Evolutionary conservation across 805 yeast species (phyloP).

Genomic region (Yamadazyma insecticola): DNA sequence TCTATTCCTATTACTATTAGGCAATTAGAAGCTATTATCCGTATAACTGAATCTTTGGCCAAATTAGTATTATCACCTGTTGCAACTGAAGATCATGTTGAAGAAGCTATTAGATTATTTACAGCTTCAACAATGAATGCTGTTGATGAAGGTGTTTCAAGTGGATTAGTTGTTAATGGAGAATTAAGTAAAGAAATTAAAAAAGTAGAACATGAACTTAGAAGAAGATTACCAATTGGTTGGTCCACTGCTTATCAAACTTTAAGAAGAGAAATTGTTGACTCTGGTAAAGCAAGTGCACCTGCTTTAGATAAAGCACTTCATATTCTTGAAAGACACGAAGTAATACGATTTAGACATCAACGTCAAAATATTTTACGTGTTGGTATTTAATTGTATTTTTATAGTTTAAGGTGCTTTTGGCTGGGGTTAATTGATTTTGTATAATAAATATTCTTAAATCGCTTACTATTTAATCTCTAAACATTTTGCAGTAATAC

Average conservation of each 20-base stretch:
- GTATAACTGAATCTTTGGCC: constrained; percentile 92
- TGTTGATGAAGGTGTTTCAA: constrained; percentile 59
- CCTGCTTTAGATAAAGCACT: constrained; percentile 81
- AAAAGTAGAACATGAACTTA: constrained; percentile 76
- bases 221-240: constrained; percentile 90
- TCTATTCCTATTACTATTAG: constrained; percentile 96
- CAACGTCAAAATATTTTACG: constrained; percentile 81
- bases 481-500: too few relatives aligned
- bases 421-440: constrained; percentile 1
- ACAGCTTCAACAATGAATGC: constrained; percentile 98
- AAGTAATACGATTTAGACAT: constrained; percentile 80
- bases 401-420: neutral
- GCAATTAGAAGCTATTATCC: constrained; percentile 94
- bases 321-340: constrained; percentile 77
- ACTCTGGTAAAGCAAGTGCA: constrained; percentile 54
- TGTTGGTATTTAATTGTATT: constrained; percentile 51
- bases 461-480: too few relatives aligned
- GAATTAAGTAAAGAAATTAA: constrained; percentile 68
- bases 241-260: constrained; percentile 91
- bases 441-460: too few relatives aligned
- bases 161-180: constrained; percentile 43
- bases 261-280: constrained; percentile 76
- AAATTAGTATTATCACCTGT: constrained; percentile 77
- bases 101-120: constrained; percentile 90
- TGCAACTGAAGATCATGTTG: constrained; percentile 86